Evolutionary conservation across 495 filamentous ascomycete species (phyloP).

Genomic region (Choiromyces venosus): DNA sequence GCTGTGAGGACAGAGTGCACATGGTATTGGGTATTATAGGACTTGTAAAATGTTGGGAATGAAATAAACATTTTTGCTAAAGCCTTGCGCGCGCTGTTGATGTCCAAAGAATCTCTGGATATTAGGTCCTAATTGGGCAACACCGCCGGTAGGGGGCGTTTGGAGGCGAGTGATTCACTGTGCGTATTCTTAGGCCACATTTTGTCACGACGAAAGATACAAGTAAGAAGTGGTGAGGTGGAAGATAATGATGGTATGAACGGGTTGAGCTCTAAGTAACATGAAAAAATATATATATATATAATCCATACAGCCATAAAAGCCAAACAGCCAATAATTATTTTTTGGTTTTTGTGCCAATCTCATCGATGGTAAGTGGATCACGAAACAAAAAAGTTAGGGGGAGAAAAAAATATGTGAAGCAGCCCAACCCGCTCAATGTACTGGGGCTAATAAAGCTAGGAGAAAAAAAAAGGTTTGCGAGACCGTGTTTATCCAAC

Average conservation of each 20-base stretch:
- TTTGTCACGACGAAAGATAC: not conserved
- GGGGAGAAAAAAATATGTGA: not conserved
- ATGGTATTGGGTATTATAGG: too few species aligned
- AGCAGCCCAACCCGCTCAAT: slow-evolving; percentile 8
- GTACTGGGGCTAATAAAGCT: not conserved
- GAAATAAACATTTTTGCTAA: too few species aligned
- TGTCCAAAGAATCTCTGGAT: too few species aligned
- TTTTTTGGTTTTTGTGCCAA: not conserved
- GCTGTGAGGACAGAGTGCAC: too few species aligned
- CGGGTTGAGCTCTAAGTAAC: not conserved
- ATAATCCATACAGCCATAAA: not conserved
- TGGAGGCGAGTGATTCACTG: not conserved
- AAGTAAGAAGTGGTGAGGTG: too few species aligned
- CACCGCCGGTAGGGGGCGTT: too few species aligned
- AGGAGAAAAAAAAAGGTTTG: slow-evolving; percentile 2
- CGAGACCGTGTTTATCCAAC: slow-evolving; percentile 6
- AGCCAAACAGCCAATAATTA: not conserved
- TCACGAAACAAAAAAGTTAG: not conserved
- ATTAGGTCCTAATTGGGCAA: too few species aligned
- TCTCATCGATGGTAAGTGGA: not conserved
- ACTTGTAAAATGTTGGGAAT: too few species aligned
- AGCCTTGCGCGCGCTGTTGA: too few species aligned
- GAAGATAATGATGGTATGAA: not conserved
- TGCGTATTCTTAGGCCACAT: not conserved
- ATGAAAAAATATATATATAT: not conserved